phyloP scores from a whole-genome alignment of 768 basidiomycete genomes.

The Clathrus columnatus region DNA sequence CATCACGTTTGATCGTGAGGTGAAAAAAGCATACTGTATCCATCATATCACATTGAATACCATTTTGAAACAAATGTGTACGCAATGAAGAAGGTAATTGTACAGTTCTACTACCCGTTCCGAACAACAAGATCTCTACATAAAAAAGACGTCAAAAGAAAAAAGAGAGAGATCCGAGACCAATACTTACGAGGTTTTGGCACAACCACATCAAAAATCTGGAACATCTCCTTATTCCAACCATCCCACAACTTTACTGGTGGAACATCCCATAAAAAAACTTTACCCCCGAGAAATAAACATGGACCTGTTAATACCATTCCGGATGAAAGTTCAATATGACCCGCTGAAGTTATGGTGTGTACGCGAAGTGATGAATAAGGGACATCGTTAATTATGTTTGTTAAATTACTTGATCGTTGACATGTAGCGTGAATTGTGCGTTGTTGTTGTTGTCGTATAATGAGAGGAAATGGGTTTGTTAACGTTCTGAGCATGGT shows the following conservation, averaged over 20 bases:
- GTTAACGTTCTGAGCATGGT: no score
- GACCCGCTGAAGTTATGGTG: conserved; percentile 49
- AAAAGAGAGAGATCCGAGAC: not conserved
- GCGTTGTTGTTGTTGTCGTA: not conserved
- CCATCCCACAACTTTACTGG: conserved; percentile 44
- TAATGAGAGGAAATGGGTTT: no score
- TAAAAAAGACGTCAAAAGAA: not conserved
- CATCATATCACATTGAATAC: conserved; percentile 86
- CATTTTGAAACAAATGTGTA: conserved; percentile 59
- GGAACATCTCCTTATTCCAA: conserved; percentile 69
- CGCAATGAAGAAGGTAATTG: conserved; percentile 63
- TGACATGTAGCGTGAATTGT: not conserved
- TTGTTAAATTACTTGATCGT: conserved; percentile 35
- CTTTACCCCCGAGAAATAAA: conserved; percentile 78
- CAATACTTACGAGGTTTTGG: conserved; percentile 78
- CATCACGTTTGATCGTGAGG: not conserved
- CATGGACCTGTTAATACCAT: conserved; percentile 68
- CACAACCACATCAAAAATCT: conserved; percentile 70
- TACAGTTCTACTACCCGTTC: conserved; percentile 67
- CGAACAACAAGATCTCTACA: conserved; percentile 82
- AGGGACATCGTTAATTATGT: conserved; percentile 62
- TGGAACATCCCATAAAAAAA: conserved; percentile 87
- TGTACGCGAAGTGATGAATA: conserved; percentile 66
- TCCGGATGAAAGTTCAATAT: conserved; percentile 66
- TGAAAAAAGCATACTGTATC: conserved; percentile 51